A percentile compares a stretch with the other conserved stretches of the same genome.
phyloP scores from a whole-genome alignment of 371 early-diverging fungal genomes.

The Catenaria anguillulae region DNA sequence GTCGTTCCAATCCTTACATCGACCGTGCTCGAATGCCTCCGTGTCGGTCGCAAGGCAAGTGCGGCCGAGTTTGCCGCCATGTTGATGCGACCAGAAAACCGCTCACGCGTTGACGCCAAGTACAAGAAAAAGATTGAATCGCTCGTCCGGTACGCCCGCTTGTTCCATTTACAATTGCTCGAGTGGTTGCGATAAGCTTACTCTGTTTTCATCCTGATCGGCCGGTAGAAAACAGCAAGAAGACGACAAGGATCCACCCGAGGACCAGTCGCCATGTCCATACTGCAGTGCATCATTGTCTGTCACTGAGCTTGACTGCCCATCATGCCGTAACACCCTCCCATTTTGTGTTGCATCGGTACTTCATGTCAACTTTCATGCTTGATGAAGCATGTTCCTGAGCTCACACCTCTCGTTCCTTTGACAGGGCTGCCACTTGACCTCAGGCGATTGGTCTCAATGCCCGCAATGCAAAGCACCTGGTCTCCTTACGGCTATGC shows the following conservation, averaged over 20 bases:
- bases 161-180: not conserved
- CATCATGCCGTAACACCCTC: conserved; percentile 29
- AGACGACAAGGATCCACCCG: conserved; percentile 12
- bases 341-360: conserved; percentile 39
- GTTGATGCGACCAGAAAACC: conserved; percentile 37
- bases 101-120: conserved; percentile 28
- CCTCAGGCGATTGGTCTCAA: conserved; percentile 22
- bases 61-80: conserved; percentile 32
- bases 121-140: conserved; percentile 35
- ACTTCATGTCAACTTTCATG: too few species aligned
- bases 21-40: conserved; percentile 37
- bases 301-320: conserved; percentile 29
- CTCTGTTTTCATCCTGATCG: not conserved
- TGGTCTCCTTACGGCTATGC: conserved; percentile 20
- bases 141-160: conserved; percentile 27
- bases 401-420: not conserved
- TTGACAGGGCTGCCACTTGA: conserved; percentile 32
- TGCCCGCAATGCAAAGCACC: conserved; percentile 34
- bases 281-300: conserved; percentile 21
- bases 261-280: conserved; percentile 27
- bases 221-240: not conserved
- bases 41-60: conserved; percentile 23
- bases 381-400: not conserved
- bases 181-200: not conserved
- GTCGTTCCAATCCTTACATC: conserved; percentile 35